These are phyloP conservation scores for Breynia disticha DNA, from an alignment of 441 rosid species.

Conservation along the genomic window DNA sequence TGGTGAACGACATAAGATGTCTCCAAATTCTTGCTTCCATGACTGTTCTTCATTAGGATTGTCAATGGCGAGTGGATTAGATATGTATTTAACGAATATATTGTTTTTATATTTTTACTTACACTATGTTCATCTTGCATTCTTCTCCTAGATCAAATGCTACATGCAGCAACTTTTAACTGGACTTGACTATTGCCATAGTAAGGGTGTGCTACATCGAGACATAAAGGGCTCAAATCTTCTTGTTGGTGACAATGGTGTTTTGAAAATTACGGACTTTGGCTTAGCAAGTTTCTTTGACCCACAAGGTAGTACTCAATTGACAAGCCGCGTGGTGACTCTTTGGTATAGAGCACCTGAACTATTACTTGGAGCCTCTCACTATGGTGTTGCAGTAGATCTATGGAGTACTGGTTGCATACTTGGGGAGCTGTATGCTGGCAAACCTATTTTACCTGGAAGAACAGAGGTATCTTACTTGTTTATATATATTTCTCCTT, in stretches of 20 bases:
- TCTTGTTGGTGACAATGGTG: conserved; percentile 69
- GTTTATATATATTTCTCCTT: neutral
- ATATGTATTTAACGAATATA: neutral
- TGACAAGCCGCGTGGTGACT: conserved; percentile 92
- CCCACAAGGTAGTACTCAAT: conserved; percentile 35
- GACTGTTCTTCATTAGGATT: neutral
- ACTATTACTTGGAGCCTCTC: conserved; percentile 74
- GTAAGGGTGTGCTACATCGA: conserved; percentile 69
- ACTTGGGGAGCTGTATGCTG: conserved; percentile 66
- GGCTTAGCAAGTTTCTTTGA: conserved; percentile 73
- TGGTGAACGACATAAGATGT: neutral
- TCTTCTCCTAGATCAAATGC: conserved; percentile 67
- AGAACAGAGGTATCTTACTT: conserved; percentile 65
- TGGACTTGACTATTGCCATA: conserved; percentile 94
- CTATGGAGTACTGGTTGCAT: conserved; percentile 96
- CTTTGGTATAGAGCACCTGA: conserved; percentile 98
- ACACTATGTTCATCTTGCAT: conserved; percentile 4
- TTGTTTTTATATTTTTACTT: neutral
- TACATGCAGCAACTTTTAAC: conserved; percentile 90
- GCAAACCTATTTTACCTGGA: conserved; percentile 83
- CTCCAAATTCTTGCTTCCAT: neutral
- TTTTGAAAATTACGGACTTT: conserved; percentile 88
- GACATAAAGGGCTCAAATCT: conserved; percentile 94
- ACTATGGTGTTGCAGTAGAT: conserved; percentile 74
- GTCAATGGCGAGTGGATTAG: neutral